Percentiles rank a stretch among this genome's conserved stretches.
phyloP scores from a whole-genome alignment of 2,329 filamentous ascomycete species.

The Tolypocladium cylindrosporum region DNA sequence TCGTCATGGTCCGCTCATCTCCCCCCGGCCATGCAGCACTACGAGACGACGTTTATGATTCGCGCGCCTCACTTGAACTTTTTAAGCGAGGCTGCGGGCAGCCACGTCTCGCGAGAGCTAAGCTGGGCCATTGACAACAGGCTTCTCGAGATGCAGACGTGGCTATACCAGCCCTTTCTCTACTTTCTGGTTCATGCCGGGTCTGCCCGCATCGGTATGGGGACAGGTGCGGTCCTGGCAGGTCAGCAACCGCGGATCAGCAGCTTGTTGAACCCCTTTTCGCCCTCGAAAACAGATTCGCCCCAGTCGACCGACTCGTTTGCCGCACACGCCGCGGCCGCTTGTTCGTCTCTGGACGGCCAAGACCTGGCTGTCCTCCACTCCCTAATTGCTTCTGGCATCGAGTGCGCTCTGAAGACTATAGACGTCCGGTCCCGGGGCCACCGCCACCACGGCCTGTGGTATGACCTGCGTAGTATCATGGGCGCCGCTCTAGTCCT shows the following conservation, averaged over 20 bases:
- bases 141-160: constrained; percentile 13
- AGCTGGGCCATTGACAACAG: constrained; percentile 13
- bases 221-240: neutral
- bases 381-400: constrained; percentile 9
- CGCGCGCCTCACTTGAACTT: neutral
- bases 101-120: constrained; percentile 10
- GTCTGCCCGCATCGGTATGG: neutral
- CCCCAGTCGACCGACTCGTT: constrained; percentile 1
- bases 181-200: neutral
- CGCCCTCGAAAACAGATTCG: neutral
- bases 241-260: constrained; percentile 5
- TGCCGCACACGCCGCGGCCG: neutral
- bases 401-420: constrained; percentile 12
- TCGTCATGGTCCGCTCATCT: constrained; percentile 12
- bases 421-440: constrained; percentile 10
- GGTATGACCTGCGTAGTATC: constrained; percentile 13
- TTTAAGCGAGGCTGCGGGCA: constrained; percentile 3
- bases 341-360: constrained; percentile 1
- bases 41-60: neutral
- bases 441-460: constrained; percentile 15
- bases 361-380: constrained; percentile 8
- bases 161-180: neutral
- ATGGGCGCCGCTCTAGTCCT: constrained; percentile 10
- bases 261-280: constrained; percentile 7
- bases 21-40: constrained; percentile 9